Conservation (phyloP, 345 rosid species). For the Capsella bursapastoris region DNA sequence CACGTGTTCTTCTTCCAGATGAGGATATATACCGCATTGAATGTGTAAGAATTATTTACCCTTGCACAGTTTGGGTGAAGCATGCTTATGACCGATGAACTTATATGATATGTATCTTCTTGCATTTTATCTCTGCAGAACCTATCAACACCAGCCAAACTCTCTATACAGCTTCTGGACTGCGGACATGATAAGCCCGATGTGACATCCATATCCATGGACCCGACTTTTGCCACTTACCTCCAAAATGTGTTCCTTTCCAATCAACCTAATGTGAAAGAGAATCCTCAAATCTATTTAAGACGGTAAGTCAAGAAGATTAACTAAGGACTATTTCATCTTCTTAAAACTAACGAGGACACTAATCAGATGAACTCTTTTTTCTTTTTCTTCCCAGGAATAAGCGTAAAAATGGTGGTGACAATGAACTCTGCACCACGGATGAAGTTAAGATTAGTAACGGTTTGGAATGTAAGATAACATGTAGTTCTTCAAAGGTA, state of each 20-base stretch:
- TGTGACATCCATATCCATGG: constrained; percentile 83
- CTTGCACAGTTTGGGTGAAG: constrained; percentile 10
- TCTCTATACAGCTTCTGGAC: constrained; percentile 93
- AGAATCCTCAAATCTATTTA: constrained; percentile 68
- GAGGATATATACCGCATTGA: constrained; percentile 89
- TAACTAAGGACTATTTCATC: constrained; percentile 21
- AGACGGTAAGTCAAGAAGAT: constrained; percentile 57
- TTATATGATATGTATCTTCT: constrained; percentile 2
- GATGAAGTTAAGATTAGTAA: constrained; percentile 69
- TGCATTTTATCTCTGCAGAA: constrained; percentile 52
- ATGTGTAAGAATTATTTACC: constrained; percentile 64
- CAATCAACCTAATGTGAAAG: constrained; percentile 59
- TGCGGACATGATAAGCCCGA: constrained; percentile 90
- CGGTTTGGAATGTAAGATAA: constrained; percentile 92
- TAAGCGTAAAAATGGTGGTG: constrained; percentile 49
- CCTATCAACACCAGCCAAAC: constrained; percentile 53
- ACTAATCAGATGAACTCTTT: constrained; percentile 25
- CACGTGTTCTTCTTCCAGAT: constrained; percentile 84
- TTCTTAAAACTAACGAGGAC: neutral
- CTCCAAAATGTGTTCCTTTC: constrained; percentile 74
- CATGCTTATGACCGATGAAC: neutral
- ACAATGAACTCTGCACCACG: constrained; percentile 52
- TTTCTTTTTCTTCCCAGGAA: constrained; percentile 56
- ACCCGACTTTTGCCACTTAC: constrained; percentile 81
- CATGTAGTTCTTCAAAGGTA: constrained; percentile 96